Conservation (phyloP, 2,329 filamentous ascomycete genomes). For the Sporothrix sp. region DNA sequence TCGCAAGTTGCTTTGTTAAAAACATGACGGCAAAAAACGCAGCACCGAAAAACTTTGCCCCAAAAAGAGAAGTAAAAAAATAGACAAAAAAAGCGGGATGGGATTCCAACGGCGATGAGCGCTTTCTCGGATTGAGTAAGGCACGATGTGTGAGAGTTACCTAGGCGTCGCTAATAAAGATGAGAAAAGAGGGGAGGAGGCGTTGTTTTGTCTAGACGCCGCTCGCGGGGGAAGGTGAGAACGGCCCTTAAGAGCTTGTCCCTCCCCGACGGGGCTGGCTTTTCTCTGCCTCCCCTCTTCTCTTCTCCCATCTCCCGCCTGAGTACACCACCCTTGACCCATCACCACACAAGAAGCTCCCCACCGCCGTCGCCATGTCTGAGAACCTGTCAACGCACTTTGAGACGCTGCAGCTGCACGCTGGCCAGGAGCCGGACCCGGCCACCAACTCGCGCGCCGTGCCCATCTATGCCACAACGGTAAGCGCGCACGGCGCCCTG, state of each 20-base stretch:
- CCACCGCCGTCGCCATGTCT: constrained; percentile 28
- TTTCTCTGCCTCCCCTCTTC: not conserved
- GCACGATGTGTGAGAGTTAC: not conserved
- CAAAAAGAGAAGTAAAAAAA: not conserved
- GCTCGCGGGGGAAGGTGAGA: constrained; percentile 1
- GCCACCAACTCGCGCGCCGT: constrained; percentile 81
- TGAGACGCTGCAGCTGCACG: constrained; percentile 78
- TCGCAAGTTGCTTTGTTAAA: not conserved
- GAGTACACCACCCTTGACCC: not conserved
- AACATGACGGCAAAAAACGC: not conserved
- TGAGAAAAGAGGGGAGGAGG: not conserved
- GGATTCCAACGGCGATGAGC: not conserved
- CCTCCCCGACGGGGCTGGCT: not conserved
- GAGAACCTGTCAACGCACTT: constrained; percentile 51
- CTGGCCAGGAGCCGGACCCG: constrained; percentile 71
- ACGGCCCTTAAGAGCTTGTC: constrained; percentile 2
- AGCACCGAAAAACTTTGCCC: not conserved
- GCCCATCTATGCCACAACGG: constrained; percentile 90
- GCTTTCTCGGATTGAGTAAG: not conserved
- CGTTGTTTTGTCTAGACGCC: constrained; percentile 1
- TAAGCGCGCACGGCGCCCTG: too few relatives aligned
- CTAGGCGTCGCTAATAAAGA: not conserved
- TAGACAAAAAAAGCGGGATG: not conserved
- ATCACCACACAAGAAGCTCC: not conserved
- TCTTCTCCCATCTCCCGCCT: not conserved